Evolutionary conservation across 768 basidiomycete genomes (phyloP).

Genomic region (Boletus sp.): DNA sequence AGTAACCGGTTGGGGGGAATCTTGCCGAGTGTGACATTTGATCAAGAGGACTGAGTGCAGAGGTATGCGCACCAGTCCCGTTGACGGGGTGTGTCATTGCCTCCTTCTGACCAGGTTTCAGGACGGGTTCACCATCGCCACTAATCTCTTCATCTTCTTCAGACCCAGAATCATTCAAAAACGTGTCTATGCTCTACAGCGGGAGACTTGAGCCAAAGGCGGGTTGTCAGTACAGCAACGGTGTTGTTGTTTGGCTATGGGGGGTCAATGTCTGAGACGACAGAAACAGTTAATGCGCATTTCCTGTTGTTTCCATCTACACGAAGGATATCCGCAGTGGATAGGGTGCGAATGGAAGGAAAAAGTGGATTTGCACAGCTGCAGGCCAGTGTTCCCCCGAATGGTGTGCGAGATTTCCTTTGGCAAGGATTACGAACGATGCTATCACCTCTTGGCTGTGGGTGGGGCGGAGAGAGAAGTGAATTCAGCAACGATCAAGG

Average conservation of each 20-base stretch:
- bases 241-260: slow-evolving; percentile 10
- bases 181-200: slow-evolving; percentile 9
- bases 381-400: slow-evolving; percentile 71
- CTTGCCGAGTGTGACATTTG: too few relatives aligned
- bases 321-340: slow-evolving; percentile 27
- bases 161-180: slow-evolving; percentile 35
- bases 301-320: slow-evolving; percentile 20
- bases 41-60: too few relatives aligned
- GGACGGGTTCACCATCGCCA: slow-evolving; percentile 30
- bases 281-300: slow-evolving; percentile 27
- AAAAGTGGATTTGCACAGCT: slow-evolving; percentile 57
- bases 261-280: slow-evolving; percentile 11
- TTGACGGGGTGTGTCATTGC: too few relatives aligned
- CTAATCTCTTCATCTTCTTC: slow-evolving; percentile 33
- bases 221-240: slow-evolving; percentile 1
- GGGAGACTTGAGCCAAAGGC: slow-evolving; percentile 10
- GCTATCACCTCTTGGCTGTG: slow-evolving; percentile 56
- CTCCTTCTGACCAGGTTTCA: slow-evolving; percentile 31
- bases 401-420: slow-evolving; percentile 71
- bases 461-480: slow-evolving; percentile 28
- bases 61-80: too few relatives aligned
- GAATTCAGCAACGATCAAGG: slow-evolving; percentile 24
- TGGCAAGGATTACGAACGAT: slow-evolving; percentile 62
- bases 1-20: too few relatives aligned
- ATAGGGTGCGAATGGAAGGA: slow-evolving; percentile 45